Conservation (phyloP, 805 yeast species). For the Naumovozyma dairenensis region DNA sequence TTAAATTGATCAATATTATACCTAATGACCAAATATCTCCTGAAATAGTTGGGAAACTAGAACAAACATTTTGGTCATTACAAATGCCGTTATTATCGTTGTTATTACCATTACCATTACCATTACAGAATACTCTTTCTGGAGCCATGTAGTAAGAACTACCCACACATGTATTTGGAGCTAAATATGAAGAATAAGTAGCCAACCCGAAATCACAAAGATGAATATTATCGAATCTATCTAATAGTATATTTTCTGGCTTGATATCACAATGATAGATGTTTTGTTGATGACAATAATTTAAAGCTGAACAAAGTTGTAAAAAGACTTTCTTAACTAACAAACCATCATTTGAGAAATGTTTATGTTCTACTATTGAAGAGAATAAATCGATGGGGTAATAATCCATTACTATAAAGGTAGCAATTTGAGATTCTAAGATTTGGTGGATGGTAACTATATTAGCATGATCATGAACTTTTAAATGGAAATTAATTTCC, state of each 20-base stretch:
- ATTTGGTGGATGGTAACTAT: slow-evolving; percentile 69
- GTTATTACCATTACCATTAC: slow-evolving; percentile 9
- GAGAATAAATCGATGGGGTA: slow-evolving; percentile 78
- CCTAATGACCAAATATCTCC: slow-evolving; percentile 88
- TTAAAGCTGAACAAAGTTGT: slow-evolving; percentile 76
- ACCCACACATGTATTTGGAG: slow-evolving; percentile 73
- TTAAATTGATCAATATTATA: slow-evolving; percentile 66
- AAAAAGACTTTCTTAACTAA: slow-evolving; percentile 48
- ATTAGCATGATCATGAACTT: slow-evolving; percentile 71
- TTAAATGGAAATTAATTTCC: slow-evolving; percentile 66
- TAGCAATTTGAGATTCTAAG: slow-evolving; percentile 46
- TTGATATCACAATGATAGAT: slow-evolving; percentile 90
- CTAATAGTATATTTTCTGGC: slow-evolving; percentile 83
- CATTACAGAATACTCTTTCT: slow-evolving; percentile 41
- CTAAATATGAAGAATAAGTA: slow-evolving; percentile 44
- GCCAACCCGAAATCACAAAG: slow-evolving; percentile 87
- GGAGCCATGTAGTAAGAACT: slow-evolving; percentile 91
- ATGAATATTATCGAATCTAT: slow-evolving; percentile 47
- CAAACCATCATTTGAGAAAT: slow-evolving; percentile 44
- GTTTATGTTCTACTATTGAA: slow-evolving; percentile 67
- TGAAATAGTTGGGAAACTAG: slow-evolving; percentile 47
- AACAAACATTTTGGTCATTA: slow-evolving; percentile 10
- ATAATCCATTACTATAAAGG: slow-evolving; percentile 77
- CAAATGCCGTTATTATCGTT: slow-evolving; percentile 18
- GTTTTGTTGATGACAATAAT: slow-evolving; percentile 72